Evolutionary conservation across 2,329 filamentous ascomycete species (phyloP).

Genomic region (Colletotrichum sidae): DNA sequence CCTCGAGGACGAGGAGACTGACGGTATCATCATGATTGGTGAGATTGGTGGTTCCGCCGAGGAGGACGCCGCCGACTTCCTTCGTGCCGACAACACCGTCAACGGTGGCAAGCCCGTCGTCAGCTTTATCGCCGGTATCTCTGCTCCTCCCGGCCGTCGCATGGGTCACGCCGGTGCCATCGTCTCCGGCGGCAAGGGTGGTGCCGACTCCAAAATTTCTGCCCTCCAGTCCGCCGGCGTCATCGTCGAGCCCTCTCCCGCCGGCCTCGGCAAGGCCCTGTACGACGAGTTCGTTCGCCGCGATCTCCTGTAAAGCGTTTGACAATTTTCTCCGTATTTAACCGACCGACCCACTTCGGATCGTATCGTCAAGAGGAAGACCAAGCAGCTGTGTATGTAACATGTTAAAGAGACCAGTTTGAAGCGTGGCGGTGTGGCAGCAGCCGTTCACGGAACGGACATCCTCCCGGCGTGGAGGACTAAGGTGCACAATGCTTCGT

Average conservation of each 20-base stretch:
- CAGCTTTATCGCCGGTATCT: conserved; percentile 98
- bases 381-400: conserved; percentile 36
- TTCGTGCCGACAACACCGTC: conserved; percentile 89
- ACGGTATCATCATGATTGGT: conserved; percentile 99
- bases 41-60: conserved; percentile 98
- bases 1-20: conserved; percentile 93
- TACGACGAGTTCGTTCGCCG: conserved; percentile 96
- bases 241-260: conserved; percentile 94
- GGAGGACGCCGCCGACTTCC: conserved; percentile 97
- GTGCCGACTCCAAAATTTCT: conserved; percentile 97
- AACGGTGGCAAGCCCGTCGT: conserved; percentile 92
- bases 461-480: conserved; percentile 14
- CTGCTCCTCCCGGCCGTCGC: conserved; percentile 91
- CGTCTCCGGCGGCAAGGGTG: conserved; percentile 96
- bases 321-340: neutral
- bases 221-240: conserved; percentile 94
- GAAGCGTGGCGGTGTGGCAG: conserved; percentile 20
- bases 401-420: conserved; percentile 35
- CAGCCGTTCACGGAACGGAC: neutral
- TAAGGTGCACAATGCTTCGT: neutral
- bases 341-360: neutral
- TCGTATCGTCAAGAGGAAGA: conserved; percentile 19
- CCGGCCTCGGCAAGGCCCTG: conserved; percentile 90
- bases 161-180: conserved; percentile 99
- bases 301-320: conserved; percentile 81